Evolutionary conservation across 169 alveolate genomes (phyloP), one percentile per base, ranked within the genome.

Genomic region (Besnoitia besnoiti): DNA sequence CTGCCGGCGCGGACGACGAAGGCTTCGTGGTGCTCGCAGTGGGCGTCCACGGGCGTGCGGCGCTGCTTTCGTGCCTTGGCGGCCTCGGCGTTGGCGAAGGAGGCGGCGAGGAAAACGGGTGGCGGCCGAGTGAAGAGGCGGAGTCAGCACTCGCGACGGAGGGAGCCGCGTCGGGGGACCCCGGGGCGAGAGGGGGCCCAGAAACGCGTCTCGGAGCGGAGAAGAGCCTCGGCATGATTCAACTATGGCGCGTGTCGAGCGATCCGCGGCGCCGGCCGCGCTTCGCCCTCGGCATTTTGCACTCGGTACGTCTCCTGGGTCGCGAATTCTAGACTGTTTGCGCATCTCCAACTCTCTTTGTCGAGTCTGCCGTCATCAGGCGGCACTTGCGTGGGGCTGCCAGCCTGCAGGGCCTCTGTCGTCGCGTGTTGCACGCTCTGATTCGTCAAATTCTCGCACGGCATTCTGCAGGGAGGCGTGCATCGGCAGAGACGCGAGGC

Each of bases 21-120:
- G 80, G 80, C 12, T 67, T 67, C 19, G 80, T 67, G 3, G 80
- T 67, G 80, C n/a, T 67, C 42, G 80, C 80, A 33, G 80, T 67
- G 42, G 80, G 80, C 14, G 80, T 67, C 24, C 39, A 67, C n/a
- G 80, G 46, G 21, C 39, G 42, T 5, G 39, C 19, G 67, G 12
- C 80, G n/a, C 12, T 30, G 46, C 19, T 67, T 21, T 67, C 80
- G 21, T 35, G 39, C 12, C n/a, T 67, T 21, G 24, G 44, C 19
- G 46, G 42, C 4, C 44, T 67, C 10, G 44, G 80, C 80, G 80
- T 67, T 37, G 30, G 27, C 67, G 67, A 55, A n/a, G 67, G 67
- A 14, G 55, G 55, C 12, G 27, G 3, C 7, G 67, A 55, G 3
- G 27, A n/a, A 55, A 3, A 55, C n/a, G n/a, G n/a, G n/a, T n/a